Evolutionary conservation across 345 rosid genomes (phyloP), one percentile per base, ranked within the genome.

Genomic region (Citrus australasica): DNA sequence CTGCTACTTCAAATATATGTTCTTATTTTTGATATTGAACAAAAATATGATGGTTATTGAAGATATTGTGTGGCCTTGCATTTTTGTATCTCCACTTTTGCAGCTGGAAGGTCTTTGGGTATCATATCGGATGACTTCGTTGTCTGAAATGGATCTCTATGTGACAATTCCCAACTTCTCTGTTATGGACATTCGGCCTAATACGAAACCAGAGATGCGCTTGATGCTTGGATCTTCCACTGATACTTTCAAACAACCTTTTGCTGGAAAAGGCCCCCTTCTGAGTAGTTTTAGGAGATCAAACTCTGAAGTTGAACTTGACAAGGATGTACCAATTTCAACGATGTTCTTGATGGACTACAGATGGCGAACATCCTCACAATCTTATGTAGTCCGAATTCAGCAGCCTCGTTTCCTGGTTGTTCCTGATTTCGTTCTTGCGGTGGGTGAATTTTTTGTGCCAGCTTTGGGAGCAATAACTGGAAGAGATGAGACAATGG

Each of bases 31-130:
- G 0, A 42, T 62, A 25, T 25, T 17, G 1, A 32, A 17, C 24
- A 70, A 46, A 63, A 73, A 42, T 25, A 61, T 24, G 58, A 33
- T 61, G 24, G 46, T 63, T 38, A 70, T 78, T 28, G 40, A 24
- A 19, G 30, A 30, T 66, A 72, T 62, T 37, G 11, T 65, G 9
- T 62, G 66, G 51, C 65, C 38, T 35, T 73, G 67, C 51, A 4
- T 35, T 28, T 62, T 48, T 74, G 56, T 68, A 61, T 78, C 74
- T 42, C 76, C 70, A 38, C 75, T 80, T 67, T 72, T 85, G 80
- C 92, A 96, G 99, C 87, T 96, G 74, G 98, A 96, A 87, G 97
- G 97, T 71, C 90, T 96, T 79, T 96, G 99, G 99, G 95, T 94
- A 67, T 88, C 94, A 81, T 96, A 92, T 80, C 84, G 98, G 64